A percentile compares a stretch with the other conserved stretches of the same genome.
Evolutionary conservation across 2,329 filamentous ascomycete species (phyloP).

Genomic region (Lasiodiplodia citricola): DNA sequence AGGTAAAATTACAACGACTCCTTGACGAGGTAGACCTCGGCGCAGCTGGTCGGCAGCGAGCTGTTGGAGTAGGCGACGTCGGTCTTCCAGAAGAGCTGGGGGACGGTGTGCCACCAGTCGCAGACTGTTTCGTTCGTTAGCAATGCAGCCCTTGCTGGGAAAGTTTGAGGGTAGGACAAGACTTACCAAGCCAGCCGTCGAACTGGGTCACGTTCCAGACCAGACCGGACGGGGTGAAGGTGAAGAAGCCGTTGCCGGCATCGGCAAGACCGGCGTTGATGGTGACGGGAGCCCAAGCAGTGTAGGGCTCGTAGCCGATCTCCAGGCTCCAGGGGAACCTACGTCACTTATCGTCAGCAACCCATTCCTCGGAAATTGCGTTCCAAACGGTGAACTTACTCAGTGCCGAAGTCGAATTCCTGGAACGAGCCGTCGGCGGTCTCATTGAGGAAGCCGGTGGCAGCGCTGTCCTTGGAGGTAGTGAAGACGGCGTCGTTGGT

Average conservation of each 20-base stretch:
- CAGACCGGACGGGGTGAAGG: conserved; percentile 14
- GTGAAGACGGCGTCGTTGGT: conserved; percentile 27
- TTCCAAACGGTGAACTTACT: conserved; percentile 13
- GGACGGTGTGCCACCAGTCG: conserved; percentile 28
- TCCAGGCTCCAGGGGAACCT: conserved; percentile 25
- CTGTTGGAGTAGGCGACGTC: conserved; percentile 6
- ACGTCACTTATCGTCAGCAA: neutral
- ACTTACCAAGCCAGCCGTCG: conserved; percentile 28
- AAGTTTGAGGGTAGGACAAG: neutral
- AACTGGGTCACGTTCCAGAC: conserved; percentile 24
- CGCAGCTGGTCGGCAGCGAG: conserved; percentile 23
- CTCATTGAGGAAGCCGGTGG: conserved; percentile 26
- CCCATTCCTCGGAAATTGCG: neutral
- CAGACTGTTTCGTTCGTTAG: conserved; percentile 19
- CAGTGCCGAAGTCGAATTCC: conserved; percentile 27
- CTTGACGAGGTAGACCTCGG: conserved; percentile 27
- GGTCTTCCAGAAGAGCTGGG: conserved; percentile 28
- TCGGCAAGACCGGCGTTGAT: conserved; percentile 25
- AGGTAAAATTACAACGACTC: conserved; percentile 2
- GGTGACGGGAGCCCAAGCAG: conserved; percentile 23
- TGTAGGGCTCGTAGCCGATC: conserved; percentile 24
- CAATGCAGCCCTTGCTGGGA: neutral
- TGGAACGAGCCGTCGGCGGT: conserved; percentile 18
- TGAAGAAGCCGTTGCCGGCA: conserved; percentile 22
- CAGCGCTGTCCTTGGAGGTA: neutral